Evolutionary conservation across 352 stramenopile species (phyloP).

Genomic region (Pythium biforme): DNA sequence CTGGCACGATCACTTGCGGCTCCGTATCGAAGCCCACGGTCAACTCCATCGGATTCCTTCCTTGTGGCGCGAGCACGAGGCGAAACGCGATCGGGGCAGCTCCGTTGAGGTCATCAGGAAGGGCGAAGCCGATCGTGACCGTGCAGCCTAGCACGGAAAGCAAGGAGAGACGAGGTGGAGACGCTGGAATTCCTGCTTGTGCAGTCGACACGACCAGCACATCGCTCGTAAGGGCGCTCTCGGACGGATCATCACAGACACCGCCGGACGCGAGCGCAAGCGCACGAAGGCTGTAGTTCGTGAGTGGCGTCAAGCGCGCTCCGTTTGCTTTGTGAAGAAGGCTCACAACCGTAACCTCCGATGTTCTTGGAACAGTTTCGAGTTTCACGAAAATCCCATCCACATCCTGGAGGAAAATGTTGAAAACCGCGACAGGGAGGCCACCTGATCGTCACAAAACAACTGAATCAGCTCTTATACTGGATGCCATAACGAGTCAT

Average conservation of each 20-base stretch:
- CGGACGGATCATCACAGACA: constrained; percentile 37
- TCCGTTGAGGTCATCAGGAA: constrained; percentile 39
- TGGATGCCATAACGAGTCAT: no score
- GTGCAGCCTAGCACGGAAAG: constrained; percentile 23
- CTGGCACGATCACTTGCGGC: background rate
- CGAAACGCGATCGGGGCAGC: background rate
- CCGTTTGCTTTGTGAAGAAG: constrained; percentile 26
- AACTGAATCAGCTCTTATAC: background rate
- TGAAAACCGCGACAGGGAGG: constrained; percentile 10
- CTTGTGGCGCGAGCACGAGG: background rate
- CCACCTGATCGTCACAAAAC: constrained; percentile 7
- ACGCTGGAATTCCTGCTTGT: constrained; percentile 26
- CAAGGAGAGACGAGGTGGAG: constrained; percentile 26
- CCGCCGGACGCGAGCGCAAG: constrained; percentile 41
- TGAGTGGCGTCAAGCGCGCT: constrained; percentile 21
- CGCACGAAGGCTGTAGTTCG: constrained; percentile 42
- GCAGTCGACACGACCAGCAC: constrained; percentile 27
- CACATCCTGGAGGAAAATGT: constrained; percentile 6
- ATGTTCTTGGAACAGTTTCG: constrained; percentile 25
- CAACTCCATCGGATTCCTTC: background rate
- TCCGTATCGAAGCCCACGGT: background rate
- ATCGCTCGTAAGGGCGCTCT: constrained; percentile 33
- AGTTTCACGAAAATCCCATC: constrained; percentile 29
- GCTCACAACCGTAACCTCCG: constrained; percentile 10
- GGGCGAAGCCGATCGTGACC: constrained; percentile 18